phyloP scores from a whole-genome alignment of 768 basidiomycete genomes.

The Pleurotus platypus region DNA sequence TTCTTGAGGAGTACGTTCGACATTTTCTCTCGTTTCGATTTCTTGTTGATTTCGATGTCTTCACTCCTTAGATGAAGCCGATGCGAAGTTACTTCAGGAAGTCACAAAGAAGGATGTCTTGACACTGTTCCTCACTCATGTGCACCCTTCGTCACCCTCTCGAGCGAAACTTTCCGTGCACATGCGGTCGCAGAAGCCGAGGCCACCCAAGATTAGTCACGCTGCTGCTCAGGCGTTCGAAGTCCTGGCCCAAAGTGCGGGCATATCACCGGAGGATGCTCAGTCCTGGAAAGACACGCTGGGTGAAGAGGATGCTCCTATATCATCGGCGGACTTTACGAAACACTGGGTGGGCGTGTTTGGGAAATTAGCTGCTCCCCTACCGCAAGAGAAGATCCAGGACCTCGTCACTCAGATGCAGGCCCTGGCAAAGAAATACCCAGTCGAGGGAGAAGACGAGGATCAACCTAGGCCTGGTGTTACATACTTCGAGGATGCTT shows the following conservation, averaged over 20 bases:
- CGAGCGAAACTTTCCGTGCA: constrained; percentile 87
- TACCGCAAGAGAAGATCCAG: constrained; percentile 32
- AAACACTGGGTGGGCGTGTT: constrained; percentile 58
- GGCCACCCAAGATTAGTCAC: constrained; percentile 55
- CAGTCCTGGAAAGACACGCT: constrained; percentile 46
- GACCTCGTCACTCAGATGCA: constrained; percentile 54
- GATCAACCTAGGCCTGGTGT: constrained; percentile 44
- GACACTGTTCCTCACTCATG: constrained; percentile 60
- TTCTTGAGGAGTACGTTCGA: constrained; percentile 73
- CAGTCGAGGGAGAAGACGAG: constrained; percentile 49
- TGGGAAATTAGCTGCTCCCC: constrained; percentile 13
- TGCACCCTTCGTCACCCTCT: constrained; percentile 62
- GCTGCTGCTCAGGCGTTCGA: constrained; percentile 65
- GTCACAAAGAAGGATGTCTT: constrained; percentile 77
- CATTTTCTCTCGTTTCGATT: background rate
- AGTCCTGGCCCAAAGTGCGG: constrained; percentile 40
- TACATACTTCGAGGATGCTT: constrained; percentile 61
- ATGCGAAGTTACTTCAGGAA: constrained; percentile 59
- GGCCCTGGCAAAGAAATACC: constrained; percentile 50
- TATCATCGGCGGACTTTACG: constrained; percentile 49
- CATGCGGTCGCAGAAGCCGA: constrained; percentile 66
- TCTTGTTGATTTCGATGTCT: constrained; percentile 9
- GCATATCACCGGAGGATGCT: constrained; percentile 45
- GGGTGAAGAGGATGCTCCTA: constrained; percentile 52
- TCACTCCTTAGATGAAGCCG: constrained; percentile 56